Conservation (phyloP, 176 grass and related monocot genomes). For the Zoysia japonica region DNA sequence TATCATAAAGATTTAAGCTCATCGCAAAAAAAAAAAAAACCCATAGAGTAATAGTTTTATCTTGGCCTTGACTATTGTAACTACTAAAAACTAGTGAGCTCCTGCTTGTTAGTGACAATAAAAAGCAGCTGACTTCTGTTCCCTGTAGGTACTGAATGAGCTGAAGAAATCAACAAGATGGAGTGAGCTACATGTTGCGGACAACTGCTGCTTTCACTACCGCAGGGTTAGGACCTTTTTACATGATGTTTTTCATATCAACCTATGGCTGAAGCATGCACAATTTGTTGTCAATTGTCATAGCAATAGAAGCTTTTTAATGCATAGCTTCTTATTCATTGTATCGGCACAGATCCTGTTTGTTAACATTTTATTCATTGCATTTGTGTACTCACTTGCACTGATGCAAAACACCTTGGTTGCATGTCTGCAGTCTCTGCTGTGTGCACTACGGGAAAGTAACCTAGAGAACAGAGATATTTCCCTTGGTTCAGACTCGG, state of each 20-base stretch:
- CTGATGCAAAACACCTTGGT: background rate
- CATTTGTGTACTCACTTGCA: background rate
- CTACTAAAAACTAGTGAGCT: background rate
- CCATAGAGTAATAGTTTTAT: background rate
- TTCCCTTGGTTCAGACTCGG: slow-evolving; percentile 38
- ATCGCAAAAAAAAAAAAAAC: too few relatives aligned
- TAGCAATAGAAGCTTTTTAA: slow-evolving; percentile 9
- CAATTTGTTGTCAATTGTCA: background rate
- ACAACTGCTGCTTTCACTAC: slow-evolving; percentile 90
- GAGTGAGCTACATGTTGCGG: slow-evolving; percentile 78
- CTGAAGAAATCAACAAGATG: slow-evolving; percentile 72
- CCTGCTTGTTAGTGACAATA: background rate
- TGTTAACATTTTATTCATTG: background rate
- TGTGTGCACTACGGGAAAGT: slow-evolving; percentile 54
- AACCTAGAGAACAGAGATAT: slow-evolving; percentile 16
- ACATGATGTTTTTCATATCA: background rate
- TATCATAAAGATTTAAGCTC: slow-evolving; percentile 2
- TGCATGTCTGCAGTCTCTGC: slow-evolving; percentile 55
- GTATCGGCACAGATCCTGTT: background rate
- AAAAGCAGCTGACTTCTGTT: slow-evolving; percentile 27
- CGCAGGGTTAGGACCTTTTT: slow-evolving; percentile 52
- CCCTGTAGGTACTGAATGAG: slow-evolving; percentile 67
- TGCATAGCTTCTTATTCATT: background rate
- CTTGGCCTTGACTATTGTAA: background rate
- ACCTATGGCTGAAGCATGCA: background rate